A percentile compares a stretch with the other conserved stretches of the same genome.
These are phyloP conservation scores for Galerina marginata DNA, from an alignment of 768 basidiomycete genomes.

Conservation along the genomic window DNA sequence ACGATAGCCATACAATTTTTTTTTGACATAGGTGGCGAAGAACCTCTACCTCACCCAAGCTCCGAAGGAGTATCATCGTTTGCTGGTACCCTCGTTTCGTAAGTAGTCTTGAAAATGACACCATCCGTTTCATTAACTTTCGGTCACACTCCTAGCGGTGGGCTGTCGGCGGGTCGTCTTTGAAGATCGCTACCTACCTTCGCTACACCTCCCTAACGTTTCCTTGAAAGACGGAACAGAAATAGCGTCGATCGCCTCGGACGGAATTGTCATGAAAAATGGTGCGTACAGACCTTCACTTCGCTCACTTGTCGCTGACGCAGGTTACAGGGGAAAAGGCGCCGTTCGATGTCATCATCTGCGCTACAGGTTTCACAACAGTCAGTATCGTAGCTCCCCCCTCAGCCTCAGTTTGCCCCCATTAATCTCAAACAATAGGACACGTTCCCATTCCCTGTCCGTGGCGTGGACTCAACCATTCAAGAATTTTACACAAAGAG, in stretches of 20 bases:
- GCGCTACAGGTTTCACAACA: constrained; percentile 41
- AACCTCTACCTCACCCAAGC: constrained; percentile 44
- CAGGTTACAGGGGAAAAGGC: constrained; percentile 35
- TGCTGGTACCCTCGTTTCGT: constrained; percentile 57
- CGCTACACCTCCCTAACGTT: constrained; percentile 53
- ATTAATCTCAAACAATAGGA: constrained; percentile 30
- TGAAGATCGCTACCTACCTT: constrained; percentile 52
- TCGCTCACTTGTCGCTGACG: not conserved
- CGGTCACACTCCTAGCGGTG: constrained; percentile 33
- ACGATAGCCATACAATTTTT: constrained; percentile 16
- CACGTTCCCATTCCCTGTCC: constrained; percentile 37
- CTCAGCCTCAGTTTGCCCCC: not conserved
- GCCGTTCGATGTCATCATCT: constrained; percentile 45
- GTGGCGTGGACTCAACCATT: constrained; percentile 36
- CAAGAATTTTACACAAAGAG: constrained; percentile 44
- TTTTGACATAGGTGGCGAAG: constrained; percentile 9
- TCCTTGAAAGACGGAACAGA: constrained; percentile 43
- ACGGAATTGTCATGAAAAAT: constrained; percentile 47
- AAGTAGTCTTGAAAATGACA: constrained; percentile 7
- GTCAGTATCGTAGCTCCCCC: constrained; percentile 6
- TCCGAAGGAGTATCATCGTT: constrained; percentile 49
- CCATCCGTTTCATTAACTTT: not conserved
- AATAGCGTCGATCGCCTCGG: constrained; percentile 43
- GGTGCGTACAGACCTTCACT: constrained; percentile 27
- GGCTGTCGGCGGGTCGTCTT: constrained; percentile 62